phyloP scores from a whole-genome alignment of 345 rosid genomes.

The Arabidopsis arenosa region DNA sequence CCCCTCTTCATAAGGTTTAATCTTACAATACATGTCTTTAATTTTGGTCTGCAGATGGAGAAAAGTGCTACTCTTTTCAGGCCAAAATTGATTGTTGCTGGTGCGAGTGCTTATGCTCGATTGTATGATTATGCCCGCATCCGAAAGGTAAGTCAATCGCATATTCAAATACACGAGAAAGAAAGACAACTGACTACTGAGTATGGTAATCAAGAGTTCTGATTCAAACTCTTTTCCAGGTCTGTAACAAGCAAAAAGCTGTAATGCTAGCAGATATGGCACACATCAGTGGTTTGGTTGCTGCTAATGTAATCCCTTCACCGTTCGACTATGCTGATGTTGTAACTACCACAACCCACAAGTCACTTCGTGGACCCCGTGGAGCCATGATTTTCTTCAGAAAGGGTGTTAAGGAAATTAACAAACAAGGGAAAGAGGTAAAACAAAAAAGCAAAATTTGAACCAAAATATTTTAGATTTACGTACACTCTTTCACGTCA shows the following conservation, averaged over 20 bases:
- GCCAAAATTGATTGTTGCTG: conserved; percentile 95
- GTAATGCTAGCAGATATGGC: conserved; percentile 97
- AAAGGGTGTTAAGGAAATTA: conserved; percentile 87
- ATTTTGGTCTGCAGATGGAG: conserved; percentile 70
- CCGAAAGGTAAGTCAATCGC: conserved; percentile 66
- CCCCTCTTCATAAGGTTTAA: not conserved
- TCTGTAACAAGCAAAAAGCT: conserved; percentile 97
- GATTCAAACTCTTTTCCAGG: conserved; percentile 51
- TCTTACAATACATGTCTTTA: not conserved
- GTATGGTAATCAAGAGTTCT: conserved; percentile 24
- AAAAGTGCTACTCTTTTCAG: conserved; percentile 93
- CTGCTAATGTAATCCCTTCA: conserved; percentile 95
- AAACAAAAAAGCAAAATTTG: not conserved
- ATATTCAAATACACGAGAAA: not conserved
- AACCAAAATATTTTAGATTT: not conserved
- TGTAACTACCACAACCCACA: conserved; percentile 98
- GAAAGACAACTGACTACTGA: not conserved
- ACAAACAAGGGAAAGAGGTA: conserved; percentile 98
- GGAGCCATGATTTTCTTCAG: conserved; percentile 99
- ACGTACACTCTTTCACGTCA: conserved; percentile 9
- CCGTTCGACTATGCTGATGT: conserved; percentile 99
- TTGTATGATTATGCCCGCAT: conserved; percentile 90
- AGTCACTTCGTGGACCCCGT: conserved; percentile 99
- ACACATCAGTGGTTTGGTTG: conserved; percentile 96
- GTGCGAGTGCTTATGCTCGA: conserved; percentile 97